Conservation (phyloP, 2,329 filamentous ascomycete species). For the Beauveria sp. region DNA sequence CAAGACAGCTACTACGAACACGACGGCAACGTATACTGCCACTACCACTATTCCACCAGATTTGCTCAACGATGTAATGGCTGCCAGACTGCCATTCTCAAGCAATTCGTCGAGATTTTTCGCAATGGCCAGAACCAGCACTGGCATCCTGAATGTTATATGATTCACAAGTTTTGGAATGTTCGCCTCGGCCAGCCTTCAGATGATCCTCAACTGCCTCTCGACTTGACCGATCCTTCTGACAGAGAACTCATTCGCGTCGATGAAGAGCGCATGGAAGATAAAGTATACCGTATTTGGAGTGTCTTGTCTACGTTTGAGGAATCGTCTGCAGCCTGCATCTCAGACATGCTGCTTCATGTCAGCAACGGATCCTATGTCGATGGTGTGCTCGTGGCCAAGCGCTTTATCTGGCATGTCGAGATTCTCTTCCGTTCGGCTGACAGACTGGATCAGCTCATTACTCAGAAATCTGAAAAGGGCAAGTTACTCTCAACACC, state of each 20-base stretch:
- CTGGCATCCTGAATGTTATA: constrained; percentile 99
- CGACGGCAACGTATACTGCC: constrained; percentile 91
- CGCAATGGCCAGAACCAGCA: constrained; percentile 97
- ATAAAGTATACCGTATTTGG: constrained; percentile 98
- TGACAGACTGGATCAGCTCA: constrained; percentile 71
- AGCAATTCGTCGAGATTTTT: constrained; percentile 98
- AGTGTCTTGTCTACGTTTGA: constrained; percentile 95
- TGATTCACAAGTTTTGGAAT: constrained; percentile 99
- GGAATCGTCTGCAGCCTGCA: constrained; percentile 94
- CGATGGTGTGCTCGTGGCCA: constrained; percentile 88
- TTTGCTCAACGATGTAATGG: constrained; percentile 96
- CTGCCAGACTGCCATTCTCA: constrained; percentile 92
- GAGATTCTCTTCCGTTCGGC: constrained; percentile 86
- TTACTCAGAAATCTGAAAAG: constrained; percentile 64
- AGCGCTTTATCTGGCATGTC: constrained; percentile 93
- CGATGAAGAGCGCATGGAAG: constrained; percentile 90
- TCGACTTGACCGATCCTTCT: constrained; percentile 43
- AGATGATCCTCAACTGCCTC: constrained; percentile 37
- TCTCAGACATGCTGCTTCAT: constrained; percentile 97
- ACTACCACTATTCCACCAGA: constrained; percentile 97
- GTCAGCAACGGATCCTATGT: constrained; percentile 97
- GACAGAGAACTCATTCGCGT: constrained; percentile 69
- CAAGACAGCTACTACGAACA: constrained; percentile 99
- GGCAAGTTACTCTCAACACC: constrained; percentile 41
- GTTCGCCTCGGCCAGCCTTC: constrained; percentile 68